Conservation (phyloP, 73 alveolate genomes). For the Paramecium sexaurelia region DNA sequence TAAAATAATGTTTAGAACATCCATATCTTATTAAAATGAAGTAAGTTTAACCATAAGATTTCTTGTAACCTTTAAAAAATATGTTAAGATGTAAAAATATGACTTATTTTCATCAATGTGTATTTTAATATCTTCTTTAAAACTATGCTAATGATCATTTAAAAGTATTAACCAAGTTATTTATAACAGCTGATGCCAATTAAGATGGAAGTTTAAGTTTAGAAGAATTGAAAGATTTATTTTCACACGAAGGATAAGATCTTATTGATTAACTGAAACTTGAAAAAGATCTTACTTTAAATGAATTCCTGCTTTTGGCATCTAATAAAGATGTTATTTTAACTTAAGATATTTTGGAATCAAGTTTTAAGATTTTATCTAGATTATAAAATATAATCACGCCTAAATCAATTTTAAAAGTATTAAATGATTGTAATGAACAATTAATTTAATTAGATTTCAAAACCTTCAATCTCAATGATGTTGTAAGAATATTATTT, state of each 20-base stretch:
- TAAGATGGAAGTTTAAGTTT: not conserved
- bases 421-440: not conserved
- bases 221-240: not conserved
- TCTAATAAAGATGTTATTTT: not conserved
- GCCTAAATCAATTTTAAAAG: not conserved
- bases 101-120: not conserved
- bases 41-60: not conserved
- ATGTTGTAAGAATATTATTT: not conserved
- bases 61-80: not conserved
- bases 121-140: not conserved
- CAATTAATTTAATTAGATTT: not conserved
- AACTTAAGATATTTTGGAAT: not conserved
- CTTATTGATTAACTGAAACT: not conserved
- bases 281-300: not conserved
- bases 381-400: not conserved
- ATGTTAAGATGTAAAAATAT: not conserved
- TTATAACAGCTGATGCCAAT: not conserved
- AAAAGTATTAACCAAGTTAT: not conserved
- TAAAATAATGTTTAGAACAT: not conserved
- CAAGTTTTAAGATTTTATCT: not conserved
- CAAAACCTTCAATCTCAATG: not conserved
- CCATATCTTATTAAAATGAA: not conserved
- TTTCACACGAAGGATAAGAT: not conserved
- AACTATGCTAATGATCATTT: slow-evolving; percentile 2
- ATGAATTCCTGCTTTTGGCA: not conserved